These are phyloP conservation scores for Calonectria fujianensis DNA, from an alignment of 2,329 filamentous ascomycete genomes.

Conservation along the genomic window DNA sequence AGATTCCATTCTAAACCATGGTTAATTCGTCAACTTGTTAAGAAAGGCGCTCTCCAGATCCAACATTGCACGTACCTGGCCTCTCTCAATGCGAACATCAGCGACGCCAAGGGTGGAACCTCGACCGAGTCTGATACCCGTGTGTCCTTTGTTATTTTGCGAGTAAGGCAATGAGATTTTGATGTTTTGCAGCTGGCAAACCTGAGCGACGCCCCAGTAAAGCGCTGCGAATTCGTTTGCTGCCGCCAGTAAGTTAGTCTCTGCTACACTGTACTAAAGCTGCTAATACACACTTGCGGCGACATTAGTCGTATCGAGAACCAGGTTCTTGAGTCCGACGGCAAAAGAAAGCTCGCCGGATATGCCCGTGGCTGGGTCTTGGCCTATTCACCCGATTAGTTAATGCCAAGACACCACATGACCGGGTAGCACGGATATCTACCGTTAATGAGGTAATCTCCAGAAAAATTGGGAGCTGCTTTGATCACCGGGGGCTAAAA, in stretches of 20 bases:
- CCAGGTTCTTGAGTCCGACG: not conserved
- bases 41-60: not conserved
- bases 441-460: conserved; percentile 26
- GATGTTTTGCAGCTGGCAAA: conserved; percentile 64
- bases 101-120: conserved; percentile 12
- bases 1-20: not conserved
- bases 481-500: conserved; percentile 16
- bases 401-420: not conserved
- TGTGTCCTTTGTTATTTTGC: conserved; percentile 61
- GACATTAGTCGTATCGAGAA: not conserved
- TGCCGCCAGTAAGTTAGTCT: not conserved
- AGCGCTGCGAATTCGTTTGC: conserved; percentile 62
- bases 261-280: not conserved
- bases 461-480: conserved; percentile 4
- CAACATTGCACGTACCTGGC: not conserved
- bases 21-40: not conserved
- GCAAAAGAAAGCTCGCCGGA: conserved; percentile 18
- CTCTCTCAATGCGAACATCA: conserved; percentile 14
- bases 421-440: not conserved
- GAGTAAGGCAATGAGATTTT: conserved; percentile 64
- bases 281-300: not conserved
- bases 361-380: not conserved
- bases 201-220: conserved; percentile 67
- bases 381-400: not conserved
- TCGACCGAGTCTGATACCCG: conserved; percentile 55